Base-by-base conservation (phyloP, 768 basidiomycete genomes). In the Mycena amicta region DNA sequence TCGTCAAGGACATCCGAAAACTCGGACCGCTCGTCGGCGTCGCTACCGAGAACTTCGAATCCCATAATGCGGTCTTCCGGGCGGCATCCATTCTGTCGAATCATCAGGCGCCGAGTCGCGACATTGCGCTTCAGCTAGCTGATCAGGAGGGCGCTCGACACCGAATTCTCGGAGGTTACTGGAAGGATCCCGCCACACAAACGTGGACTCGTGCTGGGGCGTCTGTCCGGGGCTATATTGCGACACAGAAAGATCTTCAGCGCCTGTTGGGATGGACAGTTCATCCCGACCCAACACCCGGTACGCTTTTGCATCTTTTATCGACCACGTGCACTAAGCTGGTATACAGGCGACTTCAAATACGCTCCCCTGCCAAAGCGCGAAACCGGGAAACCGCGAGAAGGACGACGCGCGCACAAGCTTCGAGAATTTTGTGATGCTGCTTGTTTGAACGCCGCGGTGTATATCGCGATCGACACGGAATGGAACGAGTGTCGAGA, bases 41-140 rank as follows among this genome's bases (percentile, higher is more conserved):
- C n/a, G 50, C 53, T 5, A 64, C 65, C 1, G 65, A 66, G 45
- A 31, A 16, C 0, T 73, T 66, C 50, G 72, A 74, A 53, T 65
- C 58, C 52, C 73, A 55, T 50, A 73, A 74, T 57, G 67, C 64
- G 5, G 55, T 74, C 12, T 72, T 73, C 37, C 66, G 69, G 0
- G 13, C 52, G 1, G 64, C 63, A 28, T 68, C 61, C 13, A 56
- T 73, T 22, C 55, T 65, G 20, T 68, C 63, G 3, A 74, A 74
- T 50, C 73, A 70, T 30, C 69, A 55, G 2, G 67, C 71, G 1
- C 71, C 72, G 8, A 71, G 75, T 13, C 65, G 70, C 3, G 61
- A 66, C 43, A 63, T 71, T 37, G 69, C 70, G 0, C 25, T 37
- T 0, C n/a, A 53, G 0, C 56, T 72, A 3, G 52, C 56, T 1